Percentiles rank a stretch among this genome's conserved stretches.
Conservation (phyloP, 2,329 filamentous ascomycete species). For the Coniochaeta sp. region DNA sequence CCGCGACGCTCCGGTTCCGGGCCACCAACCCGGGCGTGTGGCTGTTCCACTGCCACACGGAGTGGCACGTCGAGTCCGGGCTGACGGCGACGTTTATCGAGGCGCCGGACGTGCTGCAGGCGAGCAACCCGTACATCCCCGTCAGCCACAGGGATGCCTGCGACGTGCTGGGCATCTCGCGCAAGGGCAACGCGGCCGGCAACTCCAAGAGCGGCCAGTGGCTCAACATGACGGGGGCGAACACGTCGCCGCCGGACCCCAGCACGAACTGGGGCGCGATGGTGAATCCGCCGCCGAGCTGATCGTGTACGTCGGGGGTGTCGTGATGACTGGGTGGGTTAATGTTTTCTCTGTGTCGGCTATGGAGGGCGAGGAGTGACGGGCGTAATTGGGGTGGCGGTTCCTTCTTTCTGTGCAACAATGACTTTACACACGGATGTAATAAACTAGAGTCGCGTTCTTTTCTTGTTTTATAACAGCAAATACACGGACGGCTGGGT, state of each 20-base stretch:
- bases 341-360: background rate
- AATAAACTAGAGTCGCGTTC: background rate
- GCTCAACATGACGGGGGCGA: background rate
- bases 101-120: conserved; percentile 30
- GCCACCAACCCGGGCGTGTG: conserved; percentile 58
- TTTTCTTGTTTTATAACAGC: background rate
- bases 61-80: conserved; percentile 64
- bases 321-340: too few relatives aligned
- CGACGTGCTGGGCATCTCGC: conserved; percentile 30
- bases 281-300: background rate
- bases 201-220: conserved; percentile 31
- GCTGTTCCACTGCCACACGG: conserved; percentile 74
- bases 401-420: background rate
- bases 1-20: conserved; percentile 58
- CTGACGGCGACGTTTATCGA: conserved; percentile 57
- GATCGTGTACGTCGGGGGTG: background rate
- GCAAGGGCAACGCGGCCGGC: conserved; percentile 51
- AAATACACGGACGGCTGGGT: background rate
- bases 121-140: conserved; percentile 5
- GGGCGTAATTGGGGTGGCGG: background rate
- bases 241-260: background rate
- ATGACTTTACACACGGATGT: background rate
- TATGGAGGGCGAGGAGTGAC: background rate
- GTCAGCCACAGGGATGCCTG: conserved; percentile 15
- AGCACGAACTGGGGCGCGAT: background rate